phyloP scores from a whole-genome alignment of 805 yeast species.

The Wickerhamiella lipophila region DNA sequence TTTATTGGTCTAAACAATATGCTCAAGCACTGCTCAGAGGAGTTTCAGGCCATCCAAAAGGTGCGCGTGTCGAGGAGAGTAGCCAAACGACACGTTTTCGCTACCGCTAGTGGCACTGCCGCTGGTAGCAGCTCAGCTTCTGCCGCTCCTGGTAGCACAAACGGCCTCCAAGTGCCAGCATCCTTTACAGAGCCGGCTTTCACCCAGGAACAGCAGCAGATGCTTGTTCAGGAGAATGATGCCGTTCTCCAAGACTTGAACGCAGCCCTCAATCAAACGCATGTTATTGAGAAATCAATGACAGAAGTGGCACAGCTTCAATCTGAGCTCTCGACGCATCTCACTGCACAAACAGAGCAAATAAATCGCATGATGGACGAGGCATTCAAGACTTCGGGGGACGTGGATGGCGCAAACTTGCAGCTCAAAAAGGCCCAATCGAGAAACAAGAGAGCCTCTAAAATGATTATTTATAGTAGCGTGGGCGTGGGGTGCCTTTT shows the following conservation, averaged over 20 bases:
- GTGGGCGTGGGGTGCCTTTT: conserved; percentile 44
- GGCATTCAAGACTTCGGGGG: conserved; percentile 52
- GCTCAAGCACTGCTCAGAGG: conserved; percentile 25
- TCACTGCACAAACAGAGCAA: conserved; percentile 58
- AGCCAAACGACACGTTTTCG: background rate
- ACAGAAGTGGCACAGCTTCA: conserved; percentile 62
- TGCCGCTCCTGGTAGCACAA: too few species aligned
- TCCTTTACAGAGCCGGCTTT: background rate
- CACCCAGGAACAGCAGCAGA: conserved; percentile 18
- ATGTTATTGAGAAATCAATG: conserved; percentile 31
- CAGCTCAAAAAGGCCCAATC: conserved; percentile 56
- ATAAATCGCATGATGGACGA: conserved; percentile 51
- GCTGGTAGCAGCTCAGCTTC: background rate
- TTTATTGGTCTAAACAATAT: conserved; percentile 27
- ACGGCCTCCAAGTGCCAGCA: background rate
- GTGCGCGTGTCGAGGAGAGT: conserved; percentile 6
- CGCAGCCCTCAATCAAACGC: conserved; percentile 28
- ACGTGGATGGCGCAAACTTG: conserved; percentile 58
- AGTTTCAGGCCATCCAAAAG: conserved; percentile 9
- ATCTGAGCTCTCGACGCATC: conserved; percentile 58
- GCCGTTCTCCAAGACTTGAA: conserved; percentile 29
- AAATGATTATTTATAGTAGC: conserved; percentile 43
- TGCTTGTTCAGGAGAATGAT: conserved; percentile 28
- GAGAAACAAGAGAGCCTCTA: conserved; percentile 49
- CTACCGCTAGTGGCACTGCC: background rate